A percentile compares a stretch with the other conserved stretches of the same genome.
These are phyloP conservation scores for Gynandropsis gynandra DNA, from an alignment of 345 rosid genomes.

Conservation along the genomic window DNA sequence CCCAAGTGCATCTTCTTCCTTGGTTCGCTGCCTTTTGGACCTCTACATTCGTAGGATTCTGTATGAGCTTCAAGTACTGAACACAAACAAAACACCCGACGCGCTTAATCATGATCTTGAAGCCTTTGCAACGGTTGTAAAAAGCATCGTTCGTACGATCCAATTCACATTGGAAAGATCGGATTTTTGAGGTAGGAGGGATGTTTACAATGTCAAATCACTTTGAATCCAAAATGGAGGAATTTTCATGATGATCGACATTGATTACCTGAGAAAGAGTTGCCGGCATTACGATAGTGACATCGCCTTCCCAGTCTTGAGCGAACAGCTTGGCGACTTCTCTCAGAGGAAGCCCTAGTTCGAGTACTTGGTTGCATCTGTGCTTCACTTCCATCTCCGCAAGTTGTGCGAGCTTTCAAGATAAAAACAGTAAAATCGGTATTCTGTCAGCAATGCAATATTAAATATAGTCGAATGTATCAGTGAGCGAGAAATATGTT, in stretches of 20 bases:
- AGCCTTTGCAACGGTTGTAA: background rate
- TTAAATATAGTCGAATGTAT: background rate
- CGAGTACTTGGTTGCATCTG: constrained; percentile 74
- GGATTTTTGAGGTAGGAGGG: too few species aligned
- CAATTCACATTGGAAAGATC: too few species aligned
- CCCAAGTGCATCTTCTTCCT: constrained; percentile 98
- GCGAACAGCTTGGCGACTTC: constrained; percentile 83
- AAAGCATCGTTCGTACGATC: too few species aligned
- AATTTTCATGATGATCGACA: background rate
- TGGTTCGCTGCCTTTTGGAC: constrained; percentile 80
- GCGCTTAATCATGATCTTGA: too few species aligned
- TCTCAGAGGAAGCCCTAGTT: constrained; percentile 87
- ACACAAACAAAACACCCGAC: constrained; percentile 3
- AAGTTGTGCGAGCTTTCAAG: constrained; percentile 65
- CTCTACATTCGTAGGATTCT: constrained; percentile 69
- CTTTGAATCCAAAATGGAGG: background rate
- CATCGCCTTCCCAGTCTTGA: constrained; percentile 99
- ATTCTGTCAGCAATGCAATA: background rate
- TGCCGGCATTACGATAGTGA: constrained; percentile 98
- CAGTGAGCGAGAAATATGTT: background rate
- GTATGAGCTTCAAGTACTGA: constrained; percentile 81
- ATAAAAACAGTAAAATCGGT: too few species aligned
- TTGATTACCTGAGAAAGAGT: constrained; percentile 95
- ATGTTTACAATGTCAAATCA: too few species aligned
- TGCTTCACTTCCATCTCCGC: constrained; percentile 94